Conservation (phyloP, 1,284 basidiomycete genomes). For the Melampsora americana region DNA sequence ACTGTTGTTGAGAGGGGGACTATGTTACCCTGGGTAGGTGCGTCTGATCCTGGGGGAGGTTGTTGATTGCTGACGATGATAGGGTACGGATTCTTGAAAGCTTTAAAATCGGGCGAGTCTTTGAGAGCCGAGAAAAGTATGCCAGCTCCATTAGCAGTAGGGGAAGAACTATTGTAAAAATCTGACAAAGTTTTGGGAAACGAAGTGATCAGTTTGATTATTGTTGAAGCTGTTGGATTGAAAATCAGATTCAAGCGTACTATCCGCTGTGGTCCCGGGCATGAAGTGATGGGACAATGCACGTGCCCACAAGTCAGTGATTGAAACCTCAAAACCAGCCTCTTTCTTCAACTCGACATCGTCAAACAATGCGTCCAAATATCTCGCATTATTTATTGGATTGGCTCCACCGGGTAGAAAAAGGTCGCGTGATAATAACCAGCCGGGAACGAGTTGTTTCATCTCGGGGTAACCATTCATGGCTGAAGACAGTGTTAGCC, state of each 20-base stretch:
- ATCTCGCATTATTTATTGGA: background rate
- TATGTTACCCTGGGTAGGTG: background rate
- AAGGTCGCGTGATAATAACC: background rate
- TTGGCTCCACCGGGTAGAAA: slow-evolving; percentile 8
- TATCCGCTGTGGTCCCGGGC: slow-evolving; percentile 6
- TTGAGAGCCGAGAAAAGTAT: slow-evolving; percentile 15
- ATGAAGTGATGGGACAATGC: slow-evolving; percentile 27
- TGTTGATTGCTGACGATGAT: slow-evolving; percentile 33
- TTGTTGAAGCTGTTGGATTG: too few relatives aligned
- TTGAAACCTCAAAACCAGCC: slow-evolving; percentile 26
- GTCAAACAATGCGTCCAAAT: slow-evolving; percentile 15
- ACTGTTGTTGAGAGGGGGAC: slow-evolving; percentile 49
- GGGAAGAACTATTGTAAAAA: slow-evolving; percentile 17
- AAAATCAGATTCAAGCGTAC: background rate
- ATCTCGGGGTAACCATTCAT: slow-evolving; percentile 49
- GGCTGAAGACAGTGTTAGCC: slow-evolving; percentile 49
- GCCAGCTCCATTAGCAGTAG: slow-evolving; percentile 19
- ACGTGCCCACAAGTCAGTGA: slow-evolving; percentile 23
- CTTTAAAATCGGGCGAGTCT: background rate
- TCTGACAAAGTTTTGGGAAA: background rate
- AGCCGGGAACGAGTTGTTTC: background rate
- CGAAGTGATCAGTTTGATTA: background rate
- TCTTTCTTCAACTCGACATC: slow-evolving; percentile 1
- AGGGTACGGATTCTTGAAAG: slow-evolving; percentile 11
- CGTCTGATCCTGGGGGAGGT: background rate